Base-by-base conservation (phyloP, 306 rosid species). In the Crotalaria pallida region DNA sequence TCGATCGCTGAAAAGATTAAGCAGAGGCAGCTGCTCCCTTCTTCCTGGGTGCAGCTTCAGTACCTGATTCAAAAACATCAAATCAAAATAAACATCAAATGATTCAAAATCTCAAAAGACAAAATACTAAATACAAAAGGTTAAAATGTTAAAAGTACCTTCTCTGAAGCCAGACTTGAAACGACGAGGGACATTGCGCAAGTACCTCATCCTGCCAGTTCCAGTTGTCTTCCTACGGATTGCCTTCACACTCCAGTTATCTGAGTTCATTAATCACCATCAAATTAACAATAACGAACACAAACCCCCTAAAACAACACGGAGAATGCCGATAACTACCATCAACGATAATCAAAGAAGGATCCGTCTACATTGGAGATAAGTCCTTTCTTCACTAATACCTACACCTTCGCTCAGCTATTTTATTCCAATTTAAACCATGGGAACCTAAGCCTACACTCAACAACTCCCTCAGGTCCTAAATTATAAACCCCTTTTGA, bases 81-180 rank as follows among this genome's bases (percentile, higher is more conserved):
- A 3, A 72, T 53, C 1, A 67, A 1, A 36, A 55, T 1, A 48
- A 53, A 17, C 11, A 41, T 2, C n/a, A 16, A 31, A 41, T 2
- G 5, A 8, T 11, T 11, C 44, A 18, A 41, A 58, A 53, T 43
- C 15, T 1, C 3, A 51, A 2, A 10, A 38, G 10, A 0, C 1
- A 64, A 0, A 33, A 22, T 5, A n/a, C 7, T 3, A 1, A 18
- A 17, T 0, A 0, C 1, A 1, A 8, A 51, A 40, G 4, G 43
- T 36, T n/a, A n/a, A n/a, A n/a, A n/a, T n/a, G n/a, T n/a, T n/a
- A n/a, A 7, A 38, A 59, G 3, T 81, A 93, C 98, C 98, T 84
- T 93, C 98, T 88, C 98, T 90, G 82, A 94, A 94, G 6, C 99
- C 97, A 7, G 92, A 91, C 97, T 94, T 94, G 83, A 94, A 94